Evolutionary conservation across 768 basidiomycete species (phyloP), one percentile per base, ranked within the genome.

Genomic region (Agaricus sinodeliciosus): DNA sequence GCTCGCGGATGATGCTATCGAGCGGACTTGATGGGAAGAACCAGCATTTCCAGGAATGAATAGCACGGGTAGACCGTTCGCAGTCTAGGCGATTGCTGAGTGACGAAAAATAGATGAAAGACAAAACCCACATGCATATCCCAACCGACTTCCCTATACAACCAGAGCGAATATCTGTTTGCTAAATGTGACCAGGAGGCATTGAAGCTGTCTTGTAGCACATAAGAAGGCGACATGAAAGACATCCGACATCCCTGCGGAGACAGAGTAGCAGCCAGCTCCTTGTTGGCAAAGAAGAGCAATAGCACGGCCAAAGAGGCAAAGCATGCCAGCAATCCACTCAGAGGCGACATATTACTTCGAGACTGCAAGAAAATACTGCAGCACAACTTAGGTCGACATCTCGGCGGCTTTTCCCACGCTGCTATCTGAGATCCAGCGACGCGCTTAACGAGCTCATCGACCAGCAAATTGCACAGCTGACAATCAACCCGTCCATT

Each of bases 1-100:
- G 0, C 87, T 72, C 4, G 93, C 90, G 9, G 92, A 94, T 11
- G 91, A 93, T 3, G 95, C 95, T 59, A 98, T 93, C 11, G 92
- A 94, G 57, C 96, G 84, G 43, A 90, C 88, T 74, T 98, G 96
- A 58, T 82, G 85, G 31, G 88, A 94, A 2, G 91, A 94, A 4
- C 96, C 96, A 19, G 95, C 95, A 65, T 97, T 98, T 7, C 96
- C 96, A 1, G 96, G 96, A 40, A 98, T 87, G 71, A 97, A 99
- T 26, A 99, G 74, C 26, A 95, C 91, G n/a, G 96, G 96, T 15
- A 79, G 63, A 36, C 92, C 90, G 49, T 71, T 63, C 41, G 48
- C 55, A 52, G 57, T 57, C 61, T 62, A 31, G 11, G 42, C 2
- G 16, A 9, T 9, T 37, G 2, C 43, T 39, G 34, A 50, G 52